These are phyloP conservation scores for Alternaria brassicae DNA, from an alignment of 2,329 filamentous ascomycete species.

Conservation along the genomic window DNA sequence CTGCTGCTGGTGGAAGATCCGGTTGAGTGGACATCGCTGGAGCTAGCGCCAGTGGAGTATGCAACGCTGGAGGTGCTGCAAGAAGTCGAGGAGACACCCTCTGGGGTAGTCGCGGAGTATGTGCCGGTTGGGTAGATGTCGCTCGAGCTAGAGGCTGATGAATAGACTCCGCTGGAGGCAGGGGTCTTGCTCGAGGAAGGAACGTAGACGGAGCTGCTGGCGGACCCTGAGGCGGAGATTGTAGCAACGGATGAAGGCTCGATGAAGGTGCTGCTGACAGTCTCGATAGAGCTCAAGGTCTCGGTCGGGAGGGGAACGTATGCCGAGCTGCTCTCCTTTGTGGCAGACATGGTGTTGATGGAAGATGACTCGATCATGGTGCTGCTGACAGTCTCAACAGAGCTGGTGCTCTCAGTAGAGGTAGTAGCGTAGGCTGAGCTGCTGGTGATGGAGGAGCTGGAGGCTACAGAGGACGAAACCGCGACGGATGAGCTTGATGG, in stretches of 20 bases:
- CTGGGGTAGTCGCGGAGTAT: slow-evolving; percentile 15
- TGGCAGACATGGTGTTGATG: not conserved
- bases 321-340: not conserved
- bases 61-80: slow-evolving; percentile 22
- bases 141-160: not conserved
- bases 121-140: not conserved
- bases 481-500: slow-evolving; percentile 3
- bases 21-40: not conserved
- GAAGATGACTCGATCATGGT: slow-evolving; percentile 2
- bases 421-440: slow-evolving; percentile 10
- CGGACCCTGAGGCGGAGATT: not conserved
- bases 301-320: not conserved
- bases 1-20: not conserved
- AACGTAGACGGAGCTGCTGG: slow-evolving; percentile 2
- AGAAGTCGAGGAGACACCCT: slow-evolving; percentile 21
- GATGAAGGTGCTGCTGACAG: not conserved
- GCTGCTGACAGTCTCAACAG: slow-evolving; percentile 3
- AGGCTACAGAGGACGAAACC: slow-evolving; percentile 1
- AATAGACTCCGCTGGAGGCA: not conserved
- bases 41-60: slow-evolving; percentile 13
- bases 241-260: slow-evolving; percentile 6
- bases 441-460: slow-evolving; percentile 1
- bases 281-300: not conserved
- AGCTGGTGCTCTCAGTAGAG: not conserved
- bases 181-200: not conserved